Evolutionary conservation across 2,329 filamentous ascomycete species (phyloP).

Genomic region (Penicillium digitatum): DNA sequence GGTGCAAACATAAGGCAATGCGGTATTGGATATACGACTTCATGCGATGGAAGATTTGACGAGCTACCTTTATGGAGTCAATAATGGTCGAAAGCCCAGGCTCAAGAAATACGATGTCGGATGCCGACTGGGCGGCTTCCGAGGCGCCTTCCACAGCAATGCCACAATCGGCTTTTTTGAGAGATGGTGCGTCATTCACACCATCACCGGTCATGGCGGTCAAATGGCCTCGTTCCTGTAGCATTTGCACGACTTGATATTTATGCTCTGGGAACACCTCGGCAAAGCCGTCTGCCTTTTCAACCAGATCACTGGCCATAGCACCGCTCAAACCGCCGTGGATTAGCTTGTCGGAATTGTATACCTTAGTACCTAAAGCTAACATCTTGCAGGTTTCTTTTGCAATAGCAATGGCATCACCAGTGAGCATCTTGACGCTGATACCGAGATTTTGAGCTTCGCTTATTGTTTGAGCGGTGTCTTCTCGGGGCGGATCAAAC

Average conservation of each 20-base stretch:
- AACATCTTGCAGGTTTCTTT: slow-evolving; percentile 82
- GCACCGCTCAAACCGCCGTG: slow-evolving; percentile 69
- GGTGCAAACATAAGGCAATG: slow-evolving; percentile 69
- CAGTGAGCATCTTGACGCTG: slow-evolving; percentile 76
- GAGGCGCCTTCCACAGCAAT: slow-evolving; percentile 70
- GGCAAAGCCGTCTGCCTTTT: slow-evolving; percentile 69
- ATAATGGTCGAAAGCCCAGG: slow-evolving; percentile 69
- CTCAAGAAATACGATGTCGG: slow-evolving; percentile 71
- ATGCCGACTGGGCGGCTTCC: slow-evolving; percentile 68
- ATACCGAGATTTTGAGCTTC: slow-evolving; percentile 73
- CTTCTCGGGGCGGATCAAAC: slow-evolving; percentile 75
- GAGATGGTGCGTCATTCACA: slow-evolving; percentile 69
- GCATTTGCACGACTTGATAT: slow-evolving; percentile 71
- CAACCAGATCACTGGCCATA: slow-evolving; percentile 70
- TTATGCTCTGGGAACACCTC: slow-evolving; percentile 74
- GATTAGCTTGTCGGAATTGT: slow-evolving; percentile 74
- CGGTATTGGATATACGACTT: slow-evolving; percentile 75
- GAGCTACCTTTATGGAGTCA: slow-evolving; percentile 67
- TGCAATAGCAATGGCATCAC: slow-evolving; percentile 73
- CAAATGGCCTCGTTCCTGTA: slow-evolving; percentile 67
- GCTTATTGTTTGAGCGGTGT: slow-evolving; percentile 72
- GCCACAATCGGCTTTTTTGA: slow-evolving; percentile 71
- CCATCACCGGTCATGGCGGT: slow-evolving; percentile 73
- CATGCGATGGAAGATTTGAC: slow-evolving; percentile 74
- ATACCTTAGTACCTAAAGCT: slow-evolving; percentile 72